These are phyloP conservation scores for Aspergillus mulundensis DNA, from an alignment of 495 filamentous ascomycete species.

Conservation along the genomic window DNA sequence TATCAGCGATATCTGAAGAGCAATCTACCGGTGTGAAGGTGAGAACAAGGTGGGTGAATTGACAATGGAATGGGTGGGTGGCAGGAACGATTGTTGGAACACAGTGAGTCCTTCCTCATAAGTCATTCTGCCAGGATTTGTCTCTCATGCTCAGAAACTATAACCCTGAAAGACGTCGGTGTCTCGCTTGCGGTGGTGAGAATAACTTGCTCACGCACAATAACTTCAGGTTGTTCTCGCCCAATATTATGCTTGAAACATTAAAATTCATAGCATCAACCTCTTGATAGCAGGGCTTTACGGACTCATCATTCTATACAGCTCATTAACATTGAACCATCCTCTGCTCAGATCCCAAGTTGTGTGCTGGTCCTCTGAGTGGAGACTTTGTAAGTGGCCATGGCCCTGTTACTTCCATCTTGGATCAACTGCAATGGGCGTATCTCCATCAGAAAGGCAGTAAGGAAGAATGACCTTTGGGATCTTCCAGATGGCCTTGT, in stretches of 20 bases:
- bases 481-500: conserved; percentile 30
- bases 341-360: neutral
- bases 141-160: too few species aligned
- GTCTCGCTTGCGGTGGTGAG: too few species aligned
- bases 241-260: neutral
- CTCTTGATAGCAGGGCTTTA: neutral
- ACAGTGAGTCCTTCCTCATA: neutral
- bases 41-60: neutral
- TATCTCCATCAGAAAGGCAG: conserved; percentile 6
- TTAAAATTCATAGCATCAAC: neutral
- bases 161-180: neutral
- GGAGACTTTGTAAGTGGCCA: neutral
- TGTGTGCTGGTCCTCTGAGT: neutral
- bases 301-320: neutral
- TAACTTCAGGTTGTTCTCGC: too few species aligned
- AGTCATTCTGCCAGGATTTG: neutral
- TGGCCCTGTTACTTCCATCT: conserved; percentile 1
- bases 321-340: neutral
- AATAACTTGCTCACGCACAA: too few species aligned
- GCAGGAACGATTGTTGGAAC: neutral
- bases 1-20: too few species aligned
- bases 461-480: conserved; percentile 28
- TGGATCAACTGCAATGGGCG: conserved; percentile 30
- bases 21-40: neutral
- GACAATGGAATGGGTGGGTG: neutral